Percentiles rank a stretch among this genome's conserved stretches.
phyloP scores from a whole-genome alignment of 1,284 basidiomycete genomes.

The Ganoderma lingzhi region DNA sequence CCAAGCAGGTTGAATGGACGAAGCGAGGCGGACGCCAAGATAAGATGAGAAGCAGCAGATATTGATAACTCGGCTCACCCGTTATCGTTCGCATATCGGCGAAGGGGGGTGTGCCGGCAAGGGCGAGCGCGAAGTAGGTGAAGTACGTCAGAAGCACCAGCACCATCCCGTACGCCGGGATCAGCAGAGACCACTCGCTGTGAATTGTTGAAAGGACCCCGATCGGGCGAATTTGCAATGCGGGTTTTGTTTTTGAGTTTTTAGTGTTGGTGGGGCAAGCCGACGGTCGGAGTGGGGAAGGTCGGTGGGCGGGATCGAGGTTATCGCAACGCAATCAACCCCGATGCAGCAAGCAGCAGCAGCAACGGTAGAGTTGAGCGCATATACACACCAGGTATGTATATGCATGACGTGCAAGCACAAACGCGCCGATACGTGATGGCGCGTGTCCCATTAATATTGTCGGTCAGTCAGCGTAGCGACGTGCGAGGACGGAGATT shows the following conservation, averaged over 20 bases:
- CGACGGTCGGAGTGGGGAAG: background rate
- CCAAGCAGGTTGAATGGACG: background rate
- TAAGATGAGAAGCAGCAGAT: constrained; percentile 2
- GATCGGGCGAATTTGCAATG: constrained; percentile 4
- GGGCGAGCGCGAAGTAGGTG: constrained; percentile 78
- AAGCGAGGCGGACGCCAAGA: constrained; percentile 2
- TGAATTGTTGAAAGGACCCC: background rate
- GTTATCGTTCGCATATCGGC: constrained; percentile 70
- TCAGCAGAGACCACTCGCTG: constrained; percentile 87
- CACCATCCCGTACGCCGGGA: constrained; percentile 85
- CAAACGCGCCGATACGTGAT: constrained; percentile 4
- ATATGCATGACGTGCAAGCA: constrained; percentile 1
- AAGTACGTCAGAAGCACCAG: constrained; percentile 81
- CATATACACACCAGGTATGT: background rate
- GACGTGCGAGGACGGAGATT: constrained; percentile 30
- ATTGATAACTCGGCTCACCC: constrained; percentile 37
- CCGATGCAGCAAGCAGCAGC: background rate
- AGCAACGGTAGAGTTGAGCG: background rate
- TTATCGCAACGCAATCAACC: constrained; percentile 1
- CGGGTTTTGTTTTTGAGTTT: background rate
- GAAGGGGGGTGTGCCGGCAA: constrained; percentile 77
- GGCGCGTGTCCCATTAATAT: background rate
- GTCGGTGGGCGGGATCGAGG: background rate
- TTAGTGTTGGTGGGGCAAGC: background rate
- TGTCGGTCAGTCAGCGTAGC: background rate